Percentiles rank a stretch among this genome's conserved stretches.
Conservation (phyloP, 2,329 filamentous ascomycete genomes). For the Ilyonectria sp. region DNA sequence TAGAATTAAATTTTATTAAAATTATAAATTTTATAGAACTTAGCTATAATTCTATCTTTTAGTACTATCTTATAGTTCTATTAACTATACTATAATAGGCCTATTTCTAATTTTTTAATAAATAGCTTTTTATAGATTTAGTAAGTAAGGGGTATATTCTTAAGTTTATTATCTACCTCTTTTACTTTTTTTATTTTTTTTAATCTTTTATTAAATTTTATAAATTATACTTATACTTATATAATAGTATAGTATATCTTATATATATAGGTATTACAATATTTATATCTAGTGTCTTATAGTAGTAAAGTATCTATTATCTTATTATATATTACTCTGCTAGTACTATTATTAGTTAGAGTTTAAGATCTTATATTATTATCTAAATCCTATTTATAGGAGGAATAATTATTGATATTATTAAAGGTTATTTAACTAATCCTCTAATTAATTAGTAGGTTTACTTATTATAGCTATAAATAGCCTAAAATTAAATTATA, state of each 20-base stretch:
- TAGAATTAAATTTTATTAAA: slow-evolving; percentile 26
- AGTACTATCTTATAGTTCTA: slow-evolving; percentile 28
- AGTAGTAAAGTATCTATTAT: background rate
- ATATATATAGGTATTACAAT: no score
- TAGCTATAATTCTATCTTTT: slow-evolving; percentile 5
- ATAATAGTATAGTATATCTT: no score
- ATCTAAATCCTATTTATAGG: background rate
- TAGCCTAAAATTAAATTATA: background rate
- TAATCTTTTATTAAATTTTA: no score
- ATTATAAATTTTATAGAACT: slow-evolving; percentile 19
- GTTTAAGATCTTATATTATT: slow-evolving; percentile 2
- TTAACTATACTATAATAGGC: slow-evolving; percentile 18
- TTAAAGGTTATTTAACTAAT: background rate
- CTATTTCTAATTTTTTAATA: slow-evolving; percentile 25
- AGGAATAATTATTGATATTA: background rate
- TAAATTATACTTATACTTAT: no score
- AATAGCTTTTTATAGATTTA: no score
- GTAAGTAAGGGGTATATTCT: no score
- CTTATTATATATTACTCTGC: background rate
- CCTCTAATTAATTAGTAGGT: background rate
- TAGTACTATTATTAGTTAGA: background rate
- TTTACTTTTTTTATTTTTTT: no score
- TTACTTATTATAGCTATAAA: background rate
- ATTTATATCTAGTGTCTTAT: no score
- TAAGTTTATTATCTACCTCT: no score